Conservation (phyloP, 129 eudicot species). For the Deinandra increscens region DNA sequence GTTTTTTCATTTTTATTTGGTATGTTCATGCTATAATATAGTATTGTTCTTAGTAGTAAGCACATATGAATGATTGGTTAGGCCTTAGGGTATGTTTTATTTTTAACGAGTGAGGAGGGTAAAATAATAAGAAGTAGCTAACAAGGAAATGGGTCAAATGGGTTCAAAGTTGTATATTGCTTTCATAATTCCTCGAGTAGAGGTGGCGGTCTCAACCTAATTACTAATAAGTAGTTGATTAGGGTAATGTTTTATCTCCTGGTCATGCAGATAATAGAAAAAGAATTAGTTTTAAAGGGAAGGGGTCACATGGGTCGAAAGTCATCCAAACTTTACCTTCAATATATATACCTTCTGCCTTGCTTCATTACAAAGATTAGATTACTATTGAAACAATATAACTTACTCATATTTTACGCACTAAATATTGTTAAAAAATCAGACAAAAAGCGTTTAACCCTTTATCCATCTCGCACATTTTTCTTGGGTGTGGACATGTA, state of each 20-base stretch:
- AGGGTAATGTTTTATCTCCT: background rate
- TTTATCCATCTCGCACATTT: background rate
- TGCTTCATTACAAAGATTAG: background rate
- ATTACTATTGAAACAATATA: background rate
- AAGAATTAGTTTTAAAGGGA: background rate
- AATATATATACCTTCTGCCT: background rate
- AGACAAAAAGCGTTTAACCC: conserved; percentile 2
- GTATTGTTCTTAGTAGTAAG: conserved; percentile 3
- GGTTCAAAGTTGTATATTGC: background rate
- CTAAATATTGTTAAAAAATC: background rate
- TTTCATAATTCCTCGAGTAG: conserved; percentile 4
- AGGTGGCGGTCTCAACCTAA: background rate
- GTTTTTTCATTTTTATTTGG: conserved; percentile 8
- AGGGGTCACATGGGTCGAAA: background rate
- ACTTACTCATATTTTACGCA: background rate
- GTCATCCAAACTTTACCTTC: background rate
- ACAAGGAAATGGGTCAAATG: background rate
- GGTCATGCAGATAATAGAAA: conserved; percentile 1
- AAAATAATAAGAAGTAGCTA: background rate
- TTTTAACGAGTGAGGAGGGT: background rate
- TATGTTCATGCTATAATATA: conserved; percentile 13
- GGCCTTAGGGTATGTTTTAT: conserved; percentile 1
- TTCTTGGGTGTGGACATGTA: background rate
- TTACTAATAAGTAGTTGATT: background rate
- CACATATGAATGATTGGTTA: conserved; percentile 1